Evolutionary conservation across 1,139 yeast genomes (phyloP).

Genomic region (Ogataea hybrid): DNA sequence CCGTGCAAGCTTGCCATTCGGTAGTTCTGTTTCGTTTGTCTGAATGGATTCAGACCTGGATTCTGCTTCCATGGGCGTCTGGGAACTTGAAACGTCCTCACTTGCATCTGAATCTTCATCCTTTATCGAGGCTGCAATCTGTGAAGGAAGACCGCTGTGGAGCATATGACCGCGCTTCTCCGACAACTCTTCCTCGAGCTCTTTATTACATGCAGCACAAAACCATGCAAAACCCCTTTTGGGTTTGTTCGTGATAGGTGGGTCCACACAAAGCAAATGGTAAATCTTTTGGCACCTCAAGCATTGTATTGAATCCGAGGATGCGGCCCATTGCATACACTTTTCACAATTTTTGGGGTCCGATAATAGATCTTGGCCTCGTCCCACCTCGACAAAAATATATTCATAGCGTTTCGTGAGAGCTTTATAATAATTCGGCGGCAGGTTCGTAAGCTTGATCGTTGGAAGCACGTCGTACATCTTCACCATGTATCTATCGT

Average conservation of each 20-base stretch:
- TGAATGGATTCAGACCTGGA: conserved; percentile 11
- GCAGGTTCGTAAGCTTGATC: conserved; percentile 49
- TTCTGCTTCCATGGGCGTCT: conserved; percentile 8
- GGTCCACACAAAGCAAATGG: conserved; percentile 85
- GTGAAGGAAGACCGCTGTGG: conserved; percentile 30
- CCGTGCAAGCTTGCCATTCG: conserved; percentile 39
- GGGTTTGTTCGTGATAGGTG: conserved; percentile 78
- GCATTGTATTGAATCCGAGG: conserved; percentile 75
- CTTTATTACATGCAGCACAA: conserved; percentile 75
- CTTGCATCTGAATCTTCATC: conserved; percentile 14
- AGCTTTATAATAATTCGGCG: conserved; percentile 60
- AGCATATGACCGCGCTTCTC: conserved; percentile 36
- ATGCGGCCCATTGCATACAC: conserved; percentile 83
- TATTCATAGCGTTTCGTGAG: conserved; percentile 67
- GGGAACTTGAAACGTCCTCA: conserved; percentile 12
- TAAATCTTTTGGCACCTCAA: conserved; percentile 69
- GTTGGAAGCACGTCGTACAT: conserved; percentile 79
- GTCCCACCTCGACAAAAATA: conserved; percentile 72
- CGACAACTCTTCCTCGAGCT: conserved; percentile 39
- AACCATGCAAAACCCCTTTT: conserved; percentile 91
- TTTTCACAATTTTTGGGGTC: conserved; percentile 70
- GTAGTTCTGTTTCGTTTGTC: conserved; percentile 3
- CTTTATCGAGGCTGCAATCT: conserved; percentile 21
- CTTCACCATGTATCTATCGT: conserved; percentile 82
- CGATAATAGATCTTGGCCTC: conserved; percentile 60